phyloP scores from a whole-genome alignment of 805 yeast genomes.

The Saccharomycopsis microspora region DNA sequence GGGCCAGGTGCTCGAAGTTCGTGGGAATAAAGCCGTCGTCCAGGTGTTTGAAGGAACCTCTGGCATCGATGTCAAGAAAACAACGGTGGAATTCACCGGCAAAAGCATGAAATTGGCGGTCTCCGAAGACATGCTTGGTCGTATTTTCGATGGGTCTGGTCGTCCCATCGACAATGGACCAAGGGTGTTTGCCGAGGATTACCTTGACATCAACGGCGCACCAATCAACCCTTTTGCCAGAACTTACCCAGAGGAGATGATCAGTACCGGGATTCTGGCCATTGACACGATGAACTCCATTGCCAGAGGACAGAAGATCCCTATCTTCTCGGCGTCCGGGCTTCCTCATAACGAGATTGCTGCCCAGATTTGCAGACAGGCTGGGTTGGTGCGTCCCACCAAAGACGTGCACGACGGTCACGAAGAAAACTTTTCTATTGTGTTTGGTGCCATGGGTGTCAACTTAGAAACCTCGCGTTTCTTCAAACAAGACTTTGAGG shows the following conservation, averaged over 20 bases:
- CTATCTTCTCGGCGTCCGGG: slow-evolving; percentile 98
- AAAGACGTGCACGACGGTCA: slow-evolving; percentile 99
- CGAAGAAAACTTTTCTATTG: slow-evolving; percentile 98
- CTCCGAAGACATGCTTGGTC: slow-evolving; percentile 93
- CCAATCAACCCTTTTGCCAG: slow-evolving; percentile 98
- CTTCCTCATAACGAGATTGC: slow-evolving; percentile 99
- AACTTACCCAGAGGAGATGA: slow-evolving; percentile 99
- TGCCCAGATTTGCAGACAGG: slow-evolving; percentile 99
- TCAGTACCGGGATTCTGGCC: slow-evolving; percentile 96
- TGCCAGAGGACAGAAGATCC: slow-evolving; percentile 99
- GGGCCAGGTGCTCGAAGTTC: slow-evolving; percentile 96
- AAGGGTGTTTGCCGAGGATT: slow-evolving; percentile 96
- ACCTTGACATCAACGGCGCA: slow-evolving; percentile 95
- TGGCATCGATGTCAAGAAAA: slow-evolving; percentile 96
- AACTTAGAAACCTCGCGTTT: slow-evolving; percentile 96
- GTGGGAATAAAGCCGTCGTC: slow-evolving; percentile 94
- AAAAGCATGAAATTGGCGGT: slow-evolving; percentile 88
- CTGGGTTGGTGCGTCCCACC: slow-evolving; percentile 97
- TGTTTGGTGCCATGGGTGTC: slow-evolving; percentile 99
- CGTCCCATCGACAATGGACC: slow-evolving; percentile 98
- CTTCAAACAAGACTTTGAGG: slow-evolving; percentile 98
- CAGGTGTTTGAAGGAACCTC: slow-evolving; percentile 99
- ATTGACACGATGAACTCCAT: slow-evolving; percentile 99
- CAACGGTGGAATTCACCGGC: slow-evolving; percentile 96
- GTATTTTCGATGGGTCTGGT: slow-evolving; percentile 98